These are phyloP conservation scores for Sporothrix protearum DNA, from an alignment of 2,329 filamentous ascomycete species.

Conservation along the genomic window DNA sequence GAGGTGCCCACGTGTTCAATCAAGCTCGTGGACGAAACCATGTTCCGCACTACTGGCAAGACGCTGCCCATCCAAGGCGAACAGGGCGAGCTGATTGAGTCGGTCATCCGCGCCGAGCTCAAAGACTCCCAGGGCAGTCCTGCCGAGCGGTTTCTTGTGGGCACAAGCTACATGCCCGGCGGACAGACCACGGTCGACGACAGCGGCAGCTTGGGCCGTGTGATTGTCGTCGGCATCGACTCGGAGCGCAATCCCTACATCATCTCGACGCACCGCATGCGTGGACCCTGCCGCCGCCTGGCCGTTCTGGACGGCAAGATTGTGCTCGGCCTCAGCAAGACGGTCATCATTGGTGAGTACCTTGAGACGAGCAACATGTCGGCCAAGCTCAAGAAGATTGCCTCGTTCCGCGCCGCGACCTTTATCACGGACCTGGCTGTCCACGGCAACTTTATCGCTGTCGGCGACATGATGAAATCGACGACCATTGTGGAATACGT, in stretches of 20 bases:
- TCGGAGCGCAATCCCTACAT: constrained; percentile 69
- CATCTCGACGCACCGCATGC: constrained; percentile 65
- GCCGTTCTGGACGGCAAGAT: constrained; percentile 72
- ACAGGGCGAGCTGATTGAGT: constrained; percentile 71
- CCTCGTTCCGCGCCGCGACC: constrained; percentile 75
- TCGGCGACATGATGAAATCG: constrained; percentile 93
- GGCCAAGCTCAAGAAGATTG: constrained; percentile 64
- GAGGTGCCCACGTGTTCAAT: constrained; percentile 80
- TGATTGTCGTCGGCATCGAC: constrained; percentile 80
- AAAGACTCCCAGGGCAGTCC: constrained; percentile 52
- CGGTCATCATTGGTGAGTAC: constrained; percentile 61
- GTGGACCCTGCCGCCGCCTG: constrained; percentile 76
- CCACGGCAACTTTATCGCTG: constrained; percentile 69
- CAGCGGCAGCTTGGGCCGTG: constrained; percentile 65
- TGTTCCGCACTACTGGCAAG: constrained; percentile 73
- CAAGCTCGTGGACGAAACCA: constrained; percentile 83
- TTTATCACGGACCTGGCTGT: constrained; percentile 79
- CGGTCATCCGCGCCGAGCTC: constrained; percentile 73
- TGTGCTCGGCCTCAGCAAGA: constrained; percentile 85
- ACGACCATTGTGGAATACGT: constrained; percentile 72
- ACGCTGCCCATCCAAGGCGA: constrained; percentile 58
- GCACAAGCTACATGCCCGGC: constrained; percentile 73
- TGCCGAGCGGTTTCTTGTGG: constrained; percentile 82
- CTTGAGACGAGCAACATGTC: constrained; percentile 52
- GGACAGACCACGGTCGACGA: constrained; percentile 40